Evolutionary conservation across 371 early-diverging fungal species (phyloP).

Genomic region (Basidiobolus meristosporus): DNA sequence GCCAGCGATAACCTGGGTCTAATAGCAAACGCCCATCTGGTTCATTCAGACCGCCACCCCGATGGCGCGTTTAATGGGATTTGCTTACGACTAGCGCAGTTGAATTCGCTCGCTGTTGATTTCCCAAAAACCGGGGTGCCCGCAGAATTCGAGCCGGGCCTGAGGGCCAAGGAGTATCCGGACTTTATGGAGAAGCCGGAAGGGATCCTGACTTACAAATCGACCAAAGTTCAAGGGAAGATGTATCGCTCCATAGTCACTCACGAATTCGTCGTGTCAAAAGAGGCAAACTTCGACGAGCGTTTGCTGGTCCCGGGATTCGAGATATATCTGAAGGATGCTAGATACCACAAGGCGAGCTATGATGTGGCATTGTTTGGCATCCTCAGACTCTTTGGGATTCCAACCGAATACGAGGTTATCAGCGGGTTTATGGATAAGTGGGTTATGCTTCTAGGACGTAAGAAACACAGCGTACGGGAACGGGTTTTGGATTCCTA

Average conservation of each 20-base stretch:
- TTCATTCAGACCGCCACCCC: slow-evolving; percentile 28
- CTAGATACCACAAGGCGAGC: slow-evolving; percentile 10
- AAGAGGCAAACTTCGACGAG: slow-evolving; percentile 14
- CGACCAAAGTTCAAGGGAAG: background rate
- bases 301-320: slow-evolving; percentile 25
- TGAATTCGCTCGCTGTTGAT: slow-evolving; percentile 50
- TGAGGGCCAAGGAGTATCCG: slow-evolving; percentile 31
- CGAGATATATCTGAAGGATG: slow-evolving; percentile 29
- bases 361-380: slow-evolving; percentile 30
- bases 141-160: slow-evolving; percentile 17
- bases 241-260: background rate
- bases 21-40: slow-evolving; percentile 60
- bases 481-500: slow-evolving; percentile 17
- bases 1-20: slow-evolving; percentile 48
- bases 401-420: slow-evolving; percentile 19
- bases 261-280: slow-evolving; percentile 6
- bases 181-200: slow-evolving; percentile 64
- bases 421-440: slow-evolving; percentile 16
- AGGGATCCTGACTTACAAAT: slow-evolving; percentile 2
- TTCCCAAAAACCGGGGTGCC: slow-evolving; percentile 48
- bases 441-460: slow-evolving; percentile 1
- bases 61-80: slow-evolving; percentile 22
- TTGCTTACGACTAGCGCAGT: slow-evolving; percentile 39
- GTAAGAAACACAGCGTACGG: slow-evolving; percentile 14
- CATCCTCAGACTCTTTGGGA: slow-evolving; percentile 46